A percentile compares a stretch with the other conserved stretches of the same genome.
Evolutionary conservation across 2,329 filamentous ascomycete genomes (phyloP).

Genomic region (Colletotrichum sansevieriae): DNA sequence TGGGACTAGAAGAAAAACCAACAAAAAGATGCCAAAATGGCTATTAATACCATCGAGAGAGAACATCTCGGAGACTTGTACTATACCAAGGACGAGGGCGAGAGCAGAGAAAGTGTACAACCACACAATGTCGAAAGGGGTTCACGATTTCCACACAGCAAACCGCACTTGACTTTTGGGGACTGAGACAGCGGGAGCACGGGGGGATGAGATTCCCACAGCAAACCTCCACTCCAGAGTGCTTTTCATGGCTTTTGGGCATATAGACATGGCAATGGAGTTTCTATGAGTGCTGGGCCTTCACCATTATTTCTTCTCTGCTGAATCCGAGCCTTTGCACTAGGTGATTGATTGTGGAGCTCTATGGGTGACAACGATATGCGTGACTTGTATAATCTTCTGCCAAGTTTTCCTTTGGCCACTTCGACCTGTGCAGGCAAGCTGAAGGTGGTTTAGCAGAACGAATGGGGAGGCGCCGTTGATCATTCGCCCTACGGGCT

Average conservation of each 20-base stretch:
- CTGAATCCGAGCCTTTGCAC: no score
- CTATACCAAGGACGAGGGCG: constrained; percentile 18
- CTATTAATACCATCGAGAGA: constrained; percentile 4
- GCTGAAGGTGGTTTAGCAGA: no score
- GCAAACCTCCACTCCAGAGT: constrained; percentile 30
- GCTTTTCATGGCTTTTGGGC: constrained; percentile 20
- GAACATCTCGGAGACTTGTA: constrained; percentile 14
- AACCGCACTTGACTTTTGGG: not conserved
- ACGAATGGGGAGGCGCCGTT: no score
- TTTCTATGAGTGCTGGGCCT: constrained; percentile 17
- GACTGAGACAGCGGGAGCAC: not conserved
- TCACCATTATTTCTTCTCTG: not conserved
- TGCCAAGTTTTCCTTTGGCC: no score
- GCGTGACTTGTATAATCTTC: no score
- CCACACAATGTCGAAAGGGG: constrained; percentile 1
- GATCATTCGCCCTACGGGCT: no score
- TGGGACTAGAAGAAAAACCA: constrained; percentile 9
- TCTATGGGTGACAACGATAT: no score
- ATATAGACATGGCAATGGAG: constrained; percentile 36
- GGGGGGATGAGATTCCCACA: not conserved
- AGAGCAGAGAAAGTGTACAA: constrained; percentile 17
- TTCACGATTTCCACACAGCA: not conserved
- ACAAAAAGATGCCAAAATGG: not conserved
- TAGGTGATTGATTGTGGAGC: not conserved
- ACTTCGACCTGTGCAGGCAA: no score